phyloP scores from a whole-genome alignment of 768 basidiomycete species.

The Hysterangium stoloniferum region DNA sequence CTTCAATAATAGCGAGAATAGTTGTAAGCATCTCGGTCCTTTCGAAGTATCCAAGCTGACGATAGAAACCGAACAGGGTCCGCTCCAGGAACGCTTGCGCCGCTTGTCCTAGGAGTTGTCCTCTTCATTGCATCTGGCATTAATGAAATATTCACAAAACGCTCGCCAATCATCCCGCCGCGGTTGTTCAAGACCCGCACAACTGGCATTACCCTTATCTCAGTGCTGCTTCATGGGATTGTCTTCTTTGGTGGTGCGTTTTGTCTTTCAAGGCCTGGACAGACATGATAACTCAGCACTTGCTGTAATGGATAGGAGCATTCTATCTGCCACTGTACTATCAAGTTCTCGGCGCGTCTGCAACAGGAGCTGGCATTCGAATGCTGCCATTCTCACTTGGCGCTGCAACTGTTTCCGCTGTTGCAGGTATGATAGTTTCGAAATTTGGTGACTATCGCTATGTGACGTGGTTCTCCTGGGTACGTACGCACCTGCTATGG shows the following conservation, averaged over 20 bases:
- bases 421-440: conserved; percentile 51
- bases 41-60: background rate
- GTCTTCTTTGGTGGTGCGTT: conserved; percentile 27
- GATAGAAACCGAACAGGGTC: conserved; percentile 17
- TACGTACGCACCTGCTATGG: conserved; percentile 10
- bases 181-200: conserved; percentile 36
- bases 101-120: conserved; percentile 27
- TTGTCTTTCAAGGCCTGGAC: background rate
- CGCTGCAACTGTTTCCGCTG: conserved; percentile 41
- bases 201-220: conserved; percentile 25
- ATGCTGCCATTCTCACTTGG: conserved; percentile 73
- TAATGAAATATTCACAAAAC: conserved; percentile 29
- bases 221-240: conserved; percentile 28
- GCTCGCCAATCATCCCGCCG: conserved; percentile 32
- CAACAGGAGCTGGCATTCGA: conserved; percentile 61
- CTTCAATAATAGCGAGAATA: conserved; percentile 28
- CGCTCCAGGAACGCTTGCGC: conserved; percentile 27
- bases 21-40: conserved; percentile 19
- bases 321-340: conserved; percentile 73
- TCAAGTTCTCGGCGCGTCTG: conserved; percentile 70
- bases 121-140: conserved; percentile 23
- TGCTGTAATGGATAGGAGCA: conserved; percentile 29
- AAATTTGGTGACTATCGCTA: conserved; percentile 50
- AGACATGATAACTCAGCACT: background rate
- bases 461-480: conserved; percentile 56